Evolutionary conservation across 1,284 basidiomycete species (phyloP).

Genomic region (Trichosporon ovoides): DNA sequence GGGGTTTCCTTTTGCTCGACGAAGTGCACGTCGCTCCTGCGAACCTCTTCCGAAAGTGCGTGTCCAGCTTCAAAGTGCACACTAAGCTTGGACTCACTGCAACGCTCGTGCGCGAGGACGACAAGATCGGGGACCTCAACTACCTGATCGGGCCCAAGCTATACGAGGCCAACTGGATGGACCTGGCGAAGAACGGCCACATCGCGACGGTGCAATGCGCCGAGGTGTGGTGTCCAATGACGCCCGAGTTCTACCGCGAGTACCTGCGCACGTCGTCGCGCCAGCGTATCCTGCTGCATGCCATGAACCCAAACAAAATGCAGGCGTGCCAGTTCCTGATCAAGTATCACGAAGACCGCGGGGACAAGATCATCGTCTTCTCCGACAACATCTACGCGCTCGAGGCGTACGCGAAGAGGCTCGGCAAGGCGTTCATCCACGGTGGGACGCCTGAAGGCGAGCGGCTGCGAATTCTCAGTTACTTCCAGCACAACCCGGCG

Average conservation of each 20-base stretch:
- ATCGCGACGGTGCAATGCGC: conserved; percentile 99
- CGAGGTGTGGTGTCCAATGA: conserved; percentile 99
- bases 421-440: conserved; percentile 93
- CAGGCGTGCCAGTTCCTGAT: conserved; percentile 99
- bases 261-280: conserved; percentile 73
- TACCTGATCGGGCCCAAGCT: conserved; percentile 99
- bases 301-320: conserved; percentile 99
- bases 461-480: conserved; percentile 87
- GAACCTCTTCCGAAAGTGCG: conserved; percentile 91
- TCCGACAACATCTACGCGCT: conserved; percentile 97
- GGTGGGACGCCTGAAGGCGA: conserved; percentile 94
- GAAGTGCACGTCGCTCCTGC: conserved; percentile 98
- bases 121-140: conserved; percentile 97
- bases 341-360: conserved; percentile 94
- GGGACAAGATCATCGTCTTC: conserved; percentile 99
- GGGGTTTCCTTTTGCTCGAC: conserved; percentile 91
- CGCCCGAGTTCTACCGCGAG: conserved; percentile 99
- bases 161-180: conserved; percentile 99
- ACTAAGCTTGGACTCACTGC: conserved; percentile 82
- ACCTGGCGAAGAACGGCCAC: conserved; percentile 96
- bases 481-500: conserved; percentile 92
- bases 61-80: conserved; percentile 95
- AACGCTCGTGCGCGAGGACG: conserved; percentile 96
- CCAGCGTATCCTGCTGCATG: conserved; percentile 93
- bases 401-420: conserved; percentile 92